Evolutionary conservation across 768 basidiomycete genomes (phyloP).

Genomic region (Rhodocollybia butyracea): DNA sequence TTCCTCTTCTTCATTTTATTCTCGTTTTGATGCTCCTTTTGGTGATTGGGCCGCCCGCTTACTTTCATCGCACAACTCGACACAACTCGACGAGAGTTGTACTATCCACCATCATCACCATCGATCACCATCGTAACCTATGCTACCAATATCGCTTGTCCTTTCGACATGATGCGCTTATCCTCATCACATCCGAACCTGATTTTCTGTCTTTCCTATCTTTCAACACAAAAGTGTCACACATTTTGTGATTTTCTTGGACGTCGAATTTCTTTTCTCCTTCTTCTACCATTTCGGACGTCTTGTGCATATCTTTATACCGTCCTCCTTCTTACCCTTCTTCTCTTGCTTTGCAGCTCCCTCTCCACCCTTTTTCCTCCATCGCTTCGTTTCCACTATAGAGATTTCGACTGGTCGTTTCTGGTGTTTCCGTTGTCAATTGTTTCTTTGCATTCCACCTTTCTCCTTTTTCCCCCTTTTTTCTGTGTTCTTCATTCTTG

Average conservation of each 20-base stretch:
- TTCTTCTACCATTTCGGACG: conserved; percentile 1
- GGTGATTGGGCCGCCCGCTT: no score
- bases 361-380: no score
- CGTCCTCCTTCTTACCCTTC: neutral
- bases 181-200: neutral
- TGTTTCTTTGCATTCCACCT: no score
- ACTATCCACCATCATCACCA: neutral
- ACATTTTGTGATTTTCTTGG: neutral
- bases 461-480: neutral
- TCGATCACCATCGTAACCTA: neutral
- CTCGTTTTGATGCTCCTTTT: no score
- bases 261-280: neutral
- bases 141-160: neutral
- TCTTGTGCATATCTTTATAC: conserved; percentile 6
- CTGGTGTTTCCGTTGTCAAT: no score
- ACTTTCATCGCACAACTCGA: no score
- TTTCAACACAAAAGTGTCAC: neutral
- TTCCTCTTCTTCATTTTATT: no score
- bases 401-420: conserved; percentile 8
- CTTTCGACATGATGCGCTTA: neutral
- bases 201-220: neutral
- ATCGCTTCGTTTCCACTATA: neutral
- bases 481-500: neutral
- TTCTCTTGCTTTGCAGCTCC: neutral
- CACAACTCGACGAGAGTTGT: no score